These are phyloP conservation scores for Kazachstania psychrophila DNA, from an alignment of 805 yeast species.

Conservation along the genomic window DNA sequence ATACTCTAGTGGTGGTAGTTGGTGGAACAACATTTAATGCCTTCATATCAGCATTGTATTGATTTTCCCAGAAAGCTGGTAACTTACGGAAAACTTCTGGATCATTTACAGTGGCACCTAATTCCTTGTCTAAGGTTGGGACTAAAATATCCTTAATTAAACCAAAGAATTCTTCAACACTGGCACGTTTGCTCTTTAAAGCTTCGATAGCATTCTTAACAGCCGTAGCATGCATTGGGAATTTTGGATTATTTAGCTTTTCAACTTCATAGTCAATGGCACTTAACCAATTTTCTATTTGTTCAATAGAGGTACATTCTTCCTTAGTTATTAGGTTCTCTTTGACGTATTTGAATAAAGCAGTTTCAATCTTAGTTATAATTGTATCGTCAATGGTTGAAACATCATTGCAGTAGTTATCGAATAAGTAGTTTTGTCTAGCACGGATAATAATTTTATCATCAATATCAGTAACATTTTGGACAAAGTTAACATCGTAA, in stretches of 20 bases:
- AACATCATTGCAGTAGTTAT: conserved; percentile 27
- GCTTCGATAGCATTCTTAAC: conserved; percentile 42
- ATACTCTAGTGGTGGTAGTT: conserved; percentile 81
- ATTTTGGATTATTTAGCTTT: conserved; percentile 61
- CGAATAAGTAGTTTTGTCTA: conserved; percentile 76
- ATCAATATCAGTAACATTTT: conserved; percentile 97
- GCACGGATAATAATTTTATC: conserved; percentile 94
- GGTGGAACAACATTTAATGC: conserved; percentile 78
- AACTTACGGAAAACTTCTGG: conserved; percentile 73
- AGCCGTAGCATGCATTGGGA: conserved; percentile 74
- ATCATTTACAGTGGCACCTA: conserved; percentile 72
- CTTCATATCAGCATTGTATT: conserved; percentile 79
- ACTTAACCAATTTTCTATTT: conserved; percentile 44
- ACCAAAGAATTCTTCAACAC: conserved; percentile 35
- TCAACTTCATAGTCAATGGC: conserved; percentile 42
- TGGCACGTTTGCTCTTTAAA: conserved; percentile 13
- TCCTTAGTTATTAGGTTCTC: conserved; percentile 44
- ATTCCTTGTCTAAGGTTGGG: conserved; percentile 58
- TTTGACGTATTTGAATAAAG: conserved; percentile 41
- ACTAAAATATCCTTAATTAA: conserved; percentile 67
- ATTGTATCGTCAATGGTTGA: conserved; percentile 9
- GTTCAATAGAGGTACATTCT: conserved; percentile 21
- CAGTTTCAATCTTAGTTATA: conserved; percentile 32
- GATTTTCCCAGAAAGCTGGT: conserved; percentile 83
- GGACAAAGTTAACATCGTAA: conserved; percentile 78